phyloP scores from a whole-genome alignment of 768 basidiomycete species.

The Tulasnella calospora region DNA sequence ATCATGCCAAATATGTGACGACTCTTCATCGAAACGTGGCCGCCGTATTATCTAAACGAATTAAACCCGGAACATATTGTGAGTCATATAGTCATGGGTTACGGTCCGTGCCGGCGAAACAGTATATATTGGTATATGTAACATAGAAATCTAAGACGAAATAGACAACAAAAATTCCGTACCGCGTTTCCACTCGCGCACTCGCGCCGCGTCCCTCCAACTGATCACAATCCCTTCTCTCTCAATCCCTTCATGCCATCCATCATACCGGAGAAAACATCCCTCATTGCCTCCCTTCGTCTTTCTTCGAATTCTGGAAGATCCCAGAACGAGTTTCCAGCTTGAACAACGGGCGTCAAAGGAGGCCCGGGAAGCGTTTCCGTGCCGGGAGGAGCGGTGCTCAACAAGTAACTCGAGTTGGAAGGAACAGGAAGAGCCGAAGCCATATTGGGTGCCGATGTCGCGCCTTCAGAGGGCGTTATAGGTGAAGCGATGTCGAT shows the following conservation, averaged over 20 bases:
- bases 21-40: background rate
- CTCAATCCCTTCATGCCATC: constrained; percentile 19
- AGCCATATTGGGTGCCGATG: background rate
- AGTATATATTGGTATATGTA: constrained; percentile 9
- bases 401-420: background rate
- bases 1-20: background rate
- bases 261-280: constrained; percentile 17
- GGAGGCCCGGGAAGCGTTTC: background rate
- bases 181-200: background rate
- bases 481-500: constrained; percentile 2
- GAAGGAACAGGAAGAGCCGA: background rate
- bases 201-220: background rate
- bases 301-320: constrained; percentile 25
- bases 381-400: background rate
- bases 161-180: background rate
- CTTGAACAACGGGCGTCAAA: background rate
- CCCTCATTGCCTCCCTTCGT: constrained; percentile 17
- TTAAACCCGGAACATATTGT: background rate
- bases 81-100: background rate
- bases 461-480: background rate
- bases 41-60: background rate
- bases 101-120: background rate
- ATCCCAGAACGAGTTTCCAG: constrained; percentile 24
- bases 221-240: background rate
- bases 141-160: constrained; percentile 6